These are phyloP conservation scores for Peterozyma toletana DNA, from an alignment of 805 yeast genomes.

Conservation along the genomic window DNA sequence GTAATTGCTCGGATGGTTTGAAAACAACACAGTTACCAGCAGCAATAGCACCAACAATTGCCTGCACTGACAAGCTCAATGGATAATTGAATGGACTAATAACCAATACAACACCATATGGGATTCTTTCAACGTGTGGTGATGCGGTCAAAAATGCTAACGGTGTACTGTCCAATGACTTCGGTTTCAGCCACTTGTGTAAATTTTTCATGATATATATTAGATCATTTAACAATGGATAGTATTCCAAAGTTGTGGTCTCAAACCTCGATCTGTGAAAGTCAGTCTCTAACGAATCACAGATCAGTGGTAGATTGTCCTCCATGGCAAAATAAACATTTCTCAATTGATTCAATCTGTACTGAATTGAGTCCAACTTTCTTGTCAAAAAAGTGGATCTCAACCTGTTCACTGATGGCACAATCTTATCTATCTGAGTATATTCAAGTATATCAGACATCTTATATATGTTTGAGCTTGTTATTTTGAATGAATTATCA, in stretches of 20 bases:
- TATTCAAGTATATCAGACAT: constrained; percentile 17
- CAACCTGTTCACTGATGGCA: constrained; percentile 34
- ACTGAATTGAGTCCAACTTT: constrained; percentile 44
- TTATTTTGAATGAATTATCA: no score
- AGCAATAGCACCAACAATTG: constrained; percentile 75
- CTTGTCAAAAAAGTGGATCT: constrained; percentile 33
- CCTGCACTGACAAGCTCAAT: constrained; percentile 49
- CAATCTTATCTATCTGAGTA: constrained; percentile 44
- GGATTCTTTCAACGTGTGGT: constrained; percentile 27
- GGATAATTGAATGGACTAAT: constrained; percentile 85
- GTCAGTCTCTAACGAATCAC: constrained; percentile 56
- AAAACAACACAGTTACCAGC: constrained; percentile 77
- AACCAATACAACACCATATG: constrained; percentile 64
- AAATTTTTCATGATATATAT: constrained; percentile 51
- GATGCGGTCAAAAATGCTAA: constrained; percentile 18
- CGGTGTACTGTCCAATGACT: constrained; percentile 29
- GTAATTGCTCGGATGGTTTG: constrained; percentile 72
- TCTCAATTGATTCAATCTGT: constrained; percentile 56
- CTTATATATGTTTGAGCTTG: no score
- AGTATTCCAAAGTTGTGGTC: constrained; percentile 51
- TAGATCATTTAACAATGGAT: constrained; percentile 45
- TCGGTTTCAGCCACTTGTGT: constrained; percentile 53
- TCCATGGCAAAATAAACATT: constrained; percentile 56
- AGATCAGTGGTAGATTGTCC: constrained; percentile 48
- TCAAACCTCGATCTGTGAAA: constrained; percentile 62